These are phyloP conservation scores for Rheum nobile DNA, from an alignment of 148 eudicot genomes.

Conservation along the genomic window DNA sequence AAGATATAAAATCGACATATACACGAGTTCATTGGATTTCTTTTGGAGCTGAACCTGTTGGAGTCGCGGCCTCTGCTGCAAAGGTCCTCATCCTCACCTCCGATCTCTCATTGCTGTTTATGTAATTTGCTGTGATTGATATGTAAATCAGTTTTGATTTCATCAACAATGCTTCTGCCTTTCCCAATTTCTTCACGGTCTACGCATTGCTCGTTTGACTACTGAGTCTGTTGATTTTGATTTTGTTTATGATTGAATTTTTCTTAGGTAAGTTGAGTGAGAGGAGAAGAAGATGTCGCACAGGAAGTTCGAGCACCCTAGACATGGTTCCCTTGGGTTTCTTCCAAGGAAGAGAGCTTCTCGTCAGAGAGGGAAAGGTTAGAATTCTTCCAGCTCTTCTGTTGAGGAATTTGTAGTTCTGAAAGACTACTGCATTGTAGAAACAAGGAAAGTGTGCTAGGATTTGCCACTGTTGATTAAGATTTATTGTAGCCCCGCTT, in stretches of 20 bases:
- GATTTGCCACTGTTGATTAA: too few species aligned
- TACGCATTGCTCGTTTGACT: too few species aligned
- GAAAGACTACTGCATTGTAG: background rate
- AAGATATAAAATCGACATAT: background rate
- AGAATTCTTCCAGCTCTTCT: background rate
- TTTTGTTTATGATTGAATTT: too few species aligned
- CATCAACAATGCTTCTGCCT: too few species aligned
- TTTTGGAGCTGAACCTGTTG: too few species aligned
- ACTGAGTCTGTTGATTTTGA: too few species aligned
- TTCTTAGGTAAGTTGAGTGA: background rate
- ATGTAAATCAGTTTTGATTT: too few species aligned
- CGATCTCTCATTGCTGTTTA: background rate
- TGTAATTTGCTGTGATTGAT: background rate
- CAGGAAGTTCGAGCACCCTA: slow-evolving; percentile 86
- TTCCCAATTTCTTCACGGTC: too few species aligned
- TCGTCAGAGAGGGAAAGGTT: slow-evolving; percentile 65
- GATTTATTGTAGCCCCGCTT: too few species aligned
- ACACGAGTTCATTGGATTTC: too few species aligned
- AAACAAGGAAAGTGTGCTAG: too few species aligned
- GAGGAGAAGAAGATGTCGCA: slow-evolving; percentile 45
- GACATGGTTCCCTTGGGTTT: too few species aligned
- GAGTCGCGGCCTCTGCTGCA: background rate
- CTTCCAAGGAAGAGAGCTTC: slow-evolving; percentile 71
- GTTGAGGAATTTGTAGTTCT: background rate
- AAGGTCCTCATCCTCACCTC: background rate